phyloP scores from a whole-genome alignment of 495 filamentous ascomycete species.

The Ascodesmis nigricans region DNA sequence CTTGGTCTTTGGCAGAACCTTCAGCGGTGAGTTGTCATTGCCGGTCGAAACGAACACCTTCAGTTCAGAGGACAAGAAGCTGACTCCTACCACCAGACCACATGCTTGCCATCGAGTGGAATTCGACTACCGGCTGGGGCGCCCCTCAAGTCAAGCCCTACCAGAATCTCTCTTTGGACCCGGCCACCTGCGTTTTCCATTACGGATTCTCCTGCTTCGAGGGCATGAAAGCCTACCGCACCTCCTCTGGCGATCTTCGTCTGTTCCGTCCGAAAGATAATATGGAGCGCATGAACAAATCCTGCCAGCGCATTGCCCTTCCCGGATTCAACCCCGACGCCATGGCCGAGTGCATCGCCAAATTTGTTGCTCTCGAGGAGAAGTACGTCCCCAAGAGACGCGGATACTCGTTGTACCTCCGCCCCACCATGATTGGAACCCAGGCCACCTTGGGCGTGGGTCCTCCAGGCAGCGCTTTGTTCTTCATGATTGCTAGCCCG shows the following conservation, averaged over 20 bases:
- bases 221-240: constrained; percentile 85
- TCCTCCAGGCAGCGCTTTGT: constrained; percentile 68
- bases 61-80: no score
- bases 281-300: constrained; percentile 82
- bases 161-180: constrained; percentile 89
- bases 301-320: constrained; percentile 69
- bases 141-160: constrained; percentile 67
- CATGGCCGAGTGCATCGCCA: constrained; percentile 56
- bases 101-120: constrained; percentile 94
- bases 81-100: constrained; percentile 40
- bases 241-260: constrained; percentile 38
- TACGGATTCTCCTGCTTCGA: constrained; percentile 96
- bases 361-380: constrained; percentile 58
- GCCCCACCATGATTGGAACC: constrained; percentile 92
- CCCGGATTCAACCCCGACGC: constrained; percentile 53
- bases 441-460: constrained; percentile 82
- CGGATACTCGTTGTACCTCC: constrained; percentile 84
- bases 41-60: no score
- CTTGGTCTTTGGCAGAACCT: constrained; percentile 67
- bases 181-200: constrained; percentile 92
- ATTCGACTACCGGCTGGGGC: constrained; percentile 56
- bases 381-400: constrained; percentile 66
- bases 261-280: constrained; percentile 93
- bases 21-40: constrained; percentile 42
- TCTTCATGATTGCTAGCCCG: constrained; percentile 87